phyloP scores from a whole-genome alignment of 352 stramenopile species.

The Phytophthora palmivora region DNA sequence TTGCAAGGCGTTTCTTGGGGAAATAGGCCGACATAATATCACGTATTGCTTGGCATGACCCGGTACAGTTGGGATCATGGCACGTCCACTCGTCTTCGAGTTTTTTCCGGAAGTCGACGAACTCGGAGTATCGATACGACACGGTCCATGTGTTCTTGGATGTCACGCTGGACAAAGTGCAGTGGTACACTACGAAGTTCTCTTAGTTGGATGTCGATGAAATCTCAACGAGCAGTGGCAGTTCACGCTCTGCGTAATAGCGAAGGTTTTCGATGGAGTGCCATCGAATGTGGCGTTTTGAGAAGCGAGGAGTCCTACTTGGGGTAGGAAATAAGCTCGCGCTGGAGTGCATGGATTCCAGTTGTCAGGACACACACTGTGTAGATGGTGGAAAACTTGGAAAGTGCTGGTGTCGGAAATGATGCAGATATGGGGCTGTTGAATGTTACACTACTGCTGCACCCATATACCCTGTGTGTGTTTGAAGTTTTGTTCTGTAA shows the following conservation, averaged over 20 bases:
- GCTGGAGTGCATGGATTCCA: too few relatives aligned
- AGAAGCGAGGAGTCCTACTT: neutral
- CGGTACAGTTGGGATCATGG: constrained; percentile 50
- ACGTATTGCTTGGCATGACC: constrained; percentile 64
- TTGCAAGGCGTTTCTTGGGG: constrained; percentile 50
- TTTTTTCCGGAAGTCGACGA: constrained; percentile 50
- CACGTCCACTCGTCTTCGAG: constrained; percentile 58
- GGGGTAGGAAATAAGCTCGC: neutral
- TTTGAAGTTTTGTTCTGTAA: too few relatives aligned
- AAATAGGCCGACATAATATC: constrained; percentile 61
- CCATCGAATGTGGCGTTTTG: neutral
- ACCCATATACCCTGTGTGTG: too few relatives aligned
- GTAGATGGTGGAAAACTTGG: too few relatives aligned
- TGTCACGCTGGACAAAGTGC: constrained; percentile 47
- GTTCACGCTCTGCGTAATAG: constrained; percentile 32
- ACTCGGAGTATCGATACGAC: constrained; percentile 66
- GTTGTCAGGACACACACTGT: too few relatives aligned
- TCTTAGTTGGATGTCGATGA: constrained; percentile 36
- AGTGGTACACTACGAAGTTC: constrained; percentile 54
- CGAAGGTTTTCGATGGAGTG: constrained; percentile 41
- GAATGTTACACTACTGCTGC: too few relatives aligned
- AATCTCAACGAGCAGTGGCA: constrained; percentile 54
- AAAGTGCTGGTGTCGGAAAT: too few relatives aligned
- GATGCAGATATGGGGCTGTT: too few relatives aligned
- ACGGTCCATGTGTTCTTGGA: constrained; percentile 55